A percentile compares a stretch with the other conserved stretches of the same genome.
phyloP scores from a whole-genome alignment of 2,329 filamentous ascomycete species.

The Aspergillus phoenicis region DNA sequence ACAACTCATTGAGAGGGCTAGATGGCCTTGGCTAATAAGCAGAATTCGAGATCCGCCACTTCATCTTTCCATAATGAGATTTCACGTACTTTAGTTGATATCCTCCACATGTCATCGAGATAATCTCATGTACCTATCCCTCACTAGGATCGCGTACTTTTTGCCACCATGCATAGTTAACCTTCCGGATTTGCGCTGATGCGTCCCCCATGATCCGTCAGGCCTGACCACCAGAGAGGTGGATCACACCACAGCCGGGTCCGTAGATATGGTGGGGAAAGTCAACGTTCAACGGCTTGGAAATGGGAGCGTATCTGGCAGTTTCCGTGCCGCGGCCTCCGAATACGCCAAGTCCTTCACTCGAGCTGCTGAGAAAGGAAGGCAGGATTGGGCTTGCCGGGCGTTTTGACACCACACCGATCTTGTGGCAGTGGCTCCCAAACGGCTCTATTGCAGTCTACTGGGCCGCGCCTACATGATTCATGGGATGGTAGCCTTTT shows the following conservation, averaged over 20 bases:
- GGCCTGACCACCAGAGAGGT: conserved; percentile 16
- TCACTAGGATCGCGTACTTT: conserved; percentile 7
- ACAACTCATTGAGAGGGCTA: not conserved
- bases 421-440: not conserved
- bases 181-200: conserved; percentile 9
- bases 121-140: not conserved
- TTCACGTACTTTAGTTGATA: not conserved
- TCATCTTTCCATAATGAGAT: not conserved
- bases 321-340: conserved; percentile 11
- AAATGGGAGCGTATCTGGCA: conserved; percentile 10
- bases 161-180: conserved; percentile 6
- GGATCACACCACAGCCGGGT: conserved; percentile 18
- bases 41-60: not conserved
- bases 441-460: not conserved
- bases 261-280: conserved; percentile 20
- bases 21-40: not conserved
- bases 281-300: conserved; percentile 14
- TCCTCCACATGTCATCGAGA: not conserved
- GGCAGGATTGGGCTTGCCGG: not conserved
- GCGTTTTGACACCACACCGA: not conserved
- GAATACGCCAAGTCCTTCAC: not conserved
- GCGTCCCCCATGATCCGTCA: conserved; percentile 9
- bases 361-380: not conserved
- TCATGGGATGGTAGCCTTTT: not conserved
- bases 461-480: not conserved